Conservation (phyloP, 2,329 filamentous ascomycete genomes). For the Hymenoscyphus fraxineus region DNA sequence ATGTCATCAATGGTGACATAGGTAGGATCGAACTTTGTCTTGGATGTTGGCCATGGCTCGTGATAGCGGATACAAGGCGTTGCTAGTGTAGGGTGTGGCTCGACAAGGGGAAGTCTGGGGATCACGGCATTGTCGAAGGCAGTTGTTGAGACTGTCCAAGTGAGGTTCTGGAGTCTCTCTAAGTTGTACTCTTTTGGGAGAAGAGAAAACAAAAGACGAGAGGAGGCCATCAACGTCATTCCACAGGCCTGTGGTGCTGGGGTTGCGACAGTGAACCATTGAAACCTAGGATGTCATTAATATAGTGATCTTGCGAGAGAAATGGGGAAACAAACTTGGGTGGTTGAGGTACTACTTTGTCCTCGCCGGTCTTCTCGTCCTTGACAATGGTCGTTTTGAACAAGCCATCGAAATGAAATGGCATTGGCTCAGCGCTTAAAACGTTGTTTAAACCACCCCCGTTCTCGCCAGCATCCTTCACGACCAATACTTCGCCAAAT, state of each 20-base stretch:
- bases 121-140: constrained; percentile 4
- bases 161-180: neutral
- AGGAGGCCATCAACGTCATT: constrained; percentile 6
- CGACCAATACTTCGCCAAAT: constrained; percentile 49
- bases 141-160: constrained; percentile 4
- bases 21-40: constrained; percentile 4
- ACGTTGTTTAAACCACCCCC: constrained; percentile 49
- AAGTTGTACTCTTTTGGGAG: neutral
- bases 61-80: constrained; percentile 6
- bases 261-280: constrained; percentile 4
- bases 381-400: constrained; percentile 41
- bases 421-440: constrained; percentile 51
- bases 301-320: neutral
- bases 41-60: constrained; percentile 6
- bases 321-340: neutral
- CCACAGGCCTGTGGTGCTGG: constrained; percentile 4
- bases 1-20: constrained; percentile 1
- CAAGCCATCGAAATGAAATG: constrained; percentile 54
- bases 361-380: neutral
- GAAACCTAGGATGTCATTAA: constrained; percentile 1
- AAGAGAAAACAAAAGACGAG: constrained; percentile 3
- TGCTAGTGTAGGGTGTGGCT: neutral
- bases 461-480: constrained; percentile 46
- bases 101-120: neutral
- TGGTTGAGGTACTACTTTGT: neutral